phyloP scores from a whole-genome alignment of 2,329 filamentous ascomycete species.

The Pyrenophora graminea region DNA sequence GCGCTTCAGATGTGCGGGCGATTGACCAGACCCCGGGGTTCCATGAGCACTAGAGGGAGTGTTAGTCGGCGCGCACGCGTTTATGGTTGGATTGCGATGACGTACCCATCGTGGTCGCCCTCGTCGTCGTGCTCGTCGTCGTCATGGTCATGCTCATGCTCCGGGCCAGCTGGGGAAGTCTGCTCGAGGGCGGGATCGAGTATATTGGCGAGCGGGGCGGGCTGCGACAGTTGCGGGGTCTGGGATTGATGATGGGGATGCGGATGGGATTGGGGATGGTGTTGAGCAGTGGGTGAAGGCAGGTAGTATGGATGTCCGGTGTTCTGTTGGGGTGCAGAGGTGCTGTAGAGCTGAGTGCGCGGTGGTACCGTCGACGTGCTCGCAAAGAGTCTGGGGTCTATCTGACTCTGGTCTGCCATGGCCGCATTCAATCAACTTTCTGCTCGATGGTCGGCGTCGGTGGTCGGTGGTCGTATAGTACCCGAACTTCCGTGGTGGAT shows the following conservation, averaged over 20 bases:
- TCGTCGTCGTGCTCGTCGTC: conserved; percentile 39
- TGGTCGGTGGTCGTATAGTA: conserved; percentile 24
- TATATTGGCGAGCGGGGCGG: conserved; percentile 23
- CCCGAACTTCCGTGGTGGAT: conserved; percentile 13
- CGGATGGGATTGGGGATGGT: conserved; percentile 16
- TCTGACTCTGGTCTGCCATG: conserved; percentile 34
- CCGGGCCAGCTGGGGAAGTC: conserved; percentile 31
- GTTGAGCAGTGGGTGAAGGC: conserved; percentile 28
- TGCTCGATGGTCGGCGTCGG: conserved; percentile 26
- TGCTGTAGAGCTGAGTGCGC: conserved; percentile 32
- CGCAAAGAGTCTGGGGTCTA: conserved; percentile 38
- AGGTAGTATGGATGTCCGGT: conserved; percentile 41
- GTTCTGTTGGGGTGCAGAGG: conserved; percentile 28
- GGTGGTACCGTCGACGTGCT: conserved; percentile 30
- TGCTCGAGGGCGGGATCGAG: conserved; percentile 42
- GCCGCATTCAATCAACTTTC: conserved; percentile 1
- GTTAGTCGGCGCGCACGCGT: not conserved
- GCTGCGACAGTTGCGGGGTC: conserved; percentile 14
- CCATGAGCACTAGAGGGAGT: conserved; percentile 26
- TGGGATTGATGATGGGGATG: conserved; percentile 7
- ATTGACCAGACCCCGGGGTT: conserved; percentile 39
- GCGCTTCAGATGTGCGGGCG: conserved; percentile 49
- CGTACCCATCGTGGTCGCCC: conserved; percentile 37
- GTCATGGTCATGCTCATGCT: conserved; percentile 33
- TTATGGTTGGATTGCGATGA: not conserved